Percentiles rank a stretch among this genome's conserved stretches.
Conservation (phyloP, 1,139 yeast species). For the Suzukiozyma palmioleophila region DNA sequence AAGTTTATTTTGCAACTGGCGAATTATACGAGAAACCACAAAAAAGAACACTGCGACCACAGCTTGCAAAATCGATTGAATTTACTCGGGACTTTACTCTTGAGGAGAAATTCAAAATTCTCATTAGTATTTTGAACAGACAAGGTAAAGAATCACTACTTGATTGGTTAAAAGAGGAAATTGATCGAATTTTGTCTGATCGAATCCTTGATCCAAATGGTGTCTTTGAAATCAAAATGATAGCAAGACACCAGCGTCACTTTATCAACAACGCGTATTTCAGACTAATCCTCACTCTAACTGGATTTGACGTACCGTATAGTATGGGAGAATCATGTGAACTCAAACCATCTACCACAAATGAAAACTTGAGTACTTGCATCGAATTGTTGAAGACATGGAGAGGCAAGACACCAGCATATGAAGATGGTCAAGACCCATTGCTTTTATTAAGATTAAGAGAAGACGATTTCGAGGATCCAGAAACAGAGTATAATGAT, state of each 20-base stretch:
- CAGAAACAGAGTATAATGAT: constrained; percentile 15
- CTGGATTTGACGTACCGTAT: constrained; percentile 40
- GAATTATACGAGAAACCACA: constrained; percentile 33
- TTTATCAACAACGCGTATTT: constrained; percentile 34
- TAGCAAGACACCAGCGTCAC: constrained; percentile 19
- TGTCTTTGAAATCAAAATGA: constrained; percentile 14
- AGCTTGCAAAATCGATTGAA: constrained; percentile 34
- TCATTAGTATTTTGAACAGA: constrained; percentile 47
- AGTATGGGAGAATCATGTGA: constrained; percentile 31
- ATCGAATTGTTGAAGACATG: constrained; percentile 29
- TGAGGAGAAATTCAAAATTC: constrained; percentile 39
- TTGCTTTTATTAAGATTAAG: constrained; percentile 26
- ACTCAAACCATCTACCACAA: constrained; percentile 16
- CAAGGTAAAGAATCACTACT: constrained; percentile 40
- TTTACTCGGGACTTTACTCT: constrained; percentile 28
- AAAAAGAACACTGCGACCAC: constrained; percentile 16
- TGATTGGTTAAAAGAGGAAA: constrained; percentile 39
- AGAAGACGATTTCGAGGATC: constrained; percentile 18
- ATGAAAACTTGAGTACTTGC: constrained; percentile 18
- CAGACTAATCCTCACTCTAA: constrained; percentile 25
- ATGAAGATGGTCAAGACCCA: constrained; percentile 43
- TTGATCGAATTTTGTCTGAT: constrained; percentile 27
- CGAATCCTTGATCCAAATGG: constrained; percentile 14
- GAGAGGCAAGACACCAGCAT: constrained; percentile 28
- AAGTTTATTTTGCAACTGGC: constrained; percentile 45